Base-by-base conservation (phyloP, 768 basidiomycete genomes). In the Leccinum subtestaceum region DNA sequence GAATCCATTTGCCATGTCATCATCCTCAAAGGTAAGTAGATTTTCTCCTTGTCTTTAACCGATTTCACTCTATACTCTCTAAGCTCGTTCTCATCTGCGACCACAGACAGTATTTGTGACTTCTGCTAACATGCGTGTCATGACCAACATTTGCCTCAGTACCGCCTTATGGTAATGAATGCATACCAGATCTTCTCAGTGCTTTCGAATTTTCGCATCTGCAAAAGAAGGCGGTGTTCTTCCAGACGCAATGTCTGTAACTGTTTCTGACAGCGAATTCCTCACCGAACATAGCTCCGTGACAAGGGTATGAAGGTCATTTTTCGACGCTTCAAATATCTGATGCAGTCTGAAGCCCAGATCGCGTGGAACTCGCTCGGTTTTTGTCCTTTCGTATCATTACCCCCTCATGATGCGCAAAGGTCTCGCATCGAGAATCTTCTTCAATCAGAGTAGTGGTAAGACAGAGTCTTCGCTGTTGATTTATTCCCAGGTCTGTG, bases 371-470 rank as follows among this genome's bases (percentile, higher is more conserved):
- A 47, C 71, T 93, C 54, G 86, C 85, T 55, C 61, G 64, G 43
- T 71, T 80, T 43, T 80, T 75, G 64, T 72, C 74, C 3, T 92
- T 80, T 73, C 78, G 80, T 49, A 83, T 93, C 53, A 87, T 94
- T 52, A 91, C 88, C 5, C 38, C 91, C 91, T 0, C 93, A 93
- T 75, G 89, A 89, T 66, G 83, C 76, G 1, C 91, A 93, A 67
- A 75, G 88, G 15, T 78, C 67, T 55, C 58, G 64, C 13, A 80
- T 93, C 66, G 89, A 92, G 70, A 65, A 69, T 1, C 64, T 60
- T 5, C 81, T 93, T 70, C 78, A 83, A 64, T 40, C 51, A 1
- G 73, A 69, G 15, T 74, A 72, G 0, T 88, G 84, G 85, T 70
- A 79, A 40, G 81, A 91, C 67, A 91, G 79, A 23, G 82, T 83